Evolutionary conservation across 768 basidiomycete species (phyloP), one percentile per base, ranked within the genome.

Genomic region (Leucosporidium creatinivorum): DNA sequence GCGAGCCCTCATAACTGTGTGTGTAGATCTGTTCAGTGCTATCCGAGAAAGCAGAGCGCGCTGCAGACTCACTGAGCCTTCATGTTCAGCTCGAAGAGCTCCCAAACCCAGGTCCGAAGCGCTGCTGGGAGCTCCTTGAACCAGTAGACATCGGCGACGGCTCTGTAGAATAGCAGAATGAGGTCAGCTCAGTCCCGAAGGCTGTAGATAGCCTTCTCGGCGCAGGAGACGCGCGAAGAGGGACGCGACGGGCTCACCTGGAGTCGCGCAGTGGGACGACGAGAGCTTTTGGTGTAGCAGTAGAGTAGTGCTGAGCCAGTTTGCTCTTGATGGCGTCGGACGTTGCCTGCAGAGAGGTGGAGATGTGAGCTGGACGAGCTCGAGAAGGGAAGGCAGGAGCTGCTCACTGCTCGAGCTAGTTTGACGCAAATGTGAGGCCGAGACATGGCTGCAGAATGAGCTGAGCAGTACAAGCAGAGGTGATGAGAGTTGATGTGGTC

Each of bases 1-100:
- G 84, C 6, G 87, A 87, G 9, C 73, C 61, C 18, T 74, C 75
- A 71, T 84, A 87, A 26, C 87, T 88, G 77, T n/a, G n/a, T n/a
- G n/a, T n/a, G n/a, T n/a, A n/a, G n/a, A n/a, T n/a, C n/a, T n/a
- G n/a, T n/a, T 51, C 72, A 48, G n/a, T 25, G 44, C 15, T 23
- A 54, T 21, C 33, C 25, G 25, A 30, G 51, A n/a, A 54, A 4
- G 0, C 30, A 12, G 54, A n/a, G 50, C 63, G 52, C 25, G 19
- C 7, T 19, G 50, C 19, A n/a, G 54, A 19, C 55, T 31, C 31
- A 33, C 55, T 31, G 17, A 19, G 4, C 31, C 55, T 57, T 57
- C 55, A 57, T 57, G 10, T 57, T 57, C 9, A 9, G 31, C 23
- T 57, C 31, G 10, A 57, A 57, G 5, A 57, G 31, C 28, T 23